Evolutionary conservation across 352 stramenopile genomes (phyloP).

Genomic region (Globisporangium paddicum): DNA sequence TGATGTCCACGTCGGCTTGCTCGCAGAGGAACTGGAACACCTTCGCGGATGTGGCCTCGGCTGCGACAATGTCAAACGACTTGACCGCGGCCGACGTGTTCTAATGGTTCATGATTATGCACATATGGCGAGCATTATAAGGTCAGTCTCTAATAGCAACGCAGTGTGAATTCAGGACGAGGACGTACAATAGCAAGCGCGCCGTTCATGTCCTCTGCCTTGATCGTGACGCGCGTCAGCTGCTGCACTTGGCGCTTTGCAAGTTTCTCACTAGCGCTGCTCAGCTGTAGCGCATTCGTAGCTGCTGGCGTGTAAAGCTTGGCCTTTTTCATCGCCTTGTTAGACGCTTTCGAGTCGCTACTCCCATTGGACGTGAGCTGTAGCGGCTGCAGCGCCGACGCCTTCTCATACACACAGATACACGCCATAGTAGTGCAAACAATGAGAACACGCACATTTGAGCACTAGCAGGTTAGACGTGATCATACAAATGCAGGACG

Average conservation of each 20-base stretch:
- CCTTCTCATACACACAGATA: slow-evolving; percentile 8
- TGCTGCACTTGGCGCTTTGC: slow-evolving; percentile 38
- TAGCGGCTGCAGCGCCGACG: slow-evolving; percentile 23
- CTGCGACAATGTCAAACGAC: slow-evolving; percentile 74
- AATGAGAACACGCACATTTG: neutral
- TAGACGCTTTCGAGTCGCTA: neutral
- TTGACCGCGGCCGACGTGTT: slow-evolving; percentile 49
- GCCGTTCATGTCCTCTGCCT: slow-evolving; percentile 64
- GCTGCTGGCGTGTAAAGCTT: slow-evolving; percentile 51
- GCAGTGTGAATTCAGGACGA: neutral
- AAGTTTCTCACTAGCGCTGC: slow-evolving; percentile 13
- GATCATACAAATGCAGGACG: neutral
- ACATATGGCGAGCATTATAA: neutral
- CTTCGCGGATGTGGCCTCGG: slow-evolving; percentile 51
- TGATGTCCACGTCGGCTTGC: slow-evolving; percentile 70
- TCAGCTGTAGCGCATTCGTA: slow-evolving; percentile 39
- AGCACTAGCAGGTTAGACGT: neutral
- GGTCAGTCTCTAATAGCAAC: neutral
- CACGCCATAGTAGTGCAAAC: neutral
- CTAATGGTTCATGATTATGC: slow-evolving; percentile 14
- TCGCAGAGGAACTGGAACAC: slow-evolving; percentile 86
- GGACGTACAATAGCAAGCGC: slow-evolving; percentile 52
- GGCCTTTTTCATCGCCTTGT: slow-evolving; percentile 55
- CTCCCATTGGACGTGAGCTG: slow-evolving; percentile 32
- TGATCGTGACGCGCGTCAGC: slow-evolving; percentile 70